Conservation (phyloP, 2,329 filamentous ascomycete species). For the Exophiala oligosperma region DNA sequence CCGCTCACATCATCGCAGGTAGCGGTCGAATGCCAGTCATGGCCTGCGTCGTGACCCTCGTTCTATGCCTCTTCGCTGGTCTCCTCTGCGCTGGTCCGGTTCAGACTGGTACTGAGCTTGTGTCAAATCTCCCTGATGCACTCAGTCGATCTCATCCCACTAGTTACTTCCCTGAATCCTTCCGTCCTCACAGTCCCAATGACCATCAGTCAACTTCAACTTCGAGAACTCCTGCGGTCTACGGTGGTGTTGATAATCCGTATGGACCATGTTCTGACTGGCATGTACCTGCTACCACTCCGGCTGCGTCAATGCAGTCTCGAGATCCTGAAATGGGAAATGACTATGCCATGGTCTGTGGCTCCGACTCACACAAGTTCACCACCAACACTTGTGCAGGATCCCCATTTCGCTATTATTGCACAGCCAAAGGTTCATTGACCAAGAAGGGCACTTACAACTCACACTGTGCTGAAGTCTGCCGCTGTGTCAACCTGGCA, state of each 20-base stretch:
- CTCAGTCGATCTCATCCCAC: background rate
- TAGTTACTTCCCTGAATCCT: background rate
- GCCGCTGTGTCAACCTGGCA: background rate
- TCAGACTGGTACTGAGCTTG: background rate
- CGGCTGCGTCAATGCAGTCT: background rate
- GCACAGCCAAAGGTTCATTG: background rate
- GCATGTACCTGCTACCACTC: background rate
- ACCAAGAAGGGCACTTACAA: background rate
- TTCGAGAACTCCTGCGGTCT: background rate
- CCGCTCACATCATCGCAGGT: background rate
- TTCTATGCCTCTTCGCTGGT: background rate
- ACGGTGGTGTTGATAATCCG: too few relatives aligned
- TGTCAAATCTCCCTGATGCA: background rate
- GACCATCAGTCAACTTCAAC: background rate
- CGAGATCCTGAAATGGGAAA: background rate
- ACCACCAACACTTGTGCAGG: too few relatives aligned
- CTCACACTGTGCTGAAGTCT: background rate
- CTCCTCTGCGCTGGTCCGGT: background rate
- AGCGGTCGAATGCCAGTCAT: background rate
- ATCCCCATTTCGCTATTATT: background rate
- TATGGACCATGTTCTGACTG: too few relatives aligned
- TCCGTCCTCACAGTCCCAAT: background rate
- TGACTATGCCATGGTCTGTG: constrained; percentile 1
- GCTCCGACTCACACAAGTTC: background rate
- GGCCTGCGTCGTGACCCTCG: background rate